phyloP scores from a whole-genome alignment of 1,284 basidiomycete genomes.

The Fomitopsis palustris region DNA sequence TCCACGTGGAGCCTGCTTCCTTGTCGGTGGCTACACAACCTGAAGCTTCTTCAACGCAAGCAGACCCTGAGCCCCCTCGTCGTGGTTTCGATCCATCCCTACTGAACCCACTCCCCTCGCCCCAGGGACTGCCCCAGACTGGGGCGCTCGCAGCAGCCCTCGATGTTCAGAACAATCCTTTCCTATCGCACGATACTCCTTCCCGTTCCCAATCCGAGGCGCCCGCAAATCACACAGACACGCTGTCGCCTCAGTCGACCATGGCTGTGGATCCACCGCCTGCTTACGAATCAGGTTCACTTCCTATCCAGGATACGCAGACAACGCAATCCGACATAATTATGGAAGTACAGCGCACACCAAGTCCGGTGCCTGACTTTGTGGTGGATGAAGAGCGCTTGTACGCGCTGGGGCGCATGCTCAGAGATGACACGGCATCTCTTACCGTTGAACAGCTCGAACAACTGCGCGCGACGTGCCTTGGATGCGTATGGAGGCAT shows the following conservation, averaged over 20 bases:
- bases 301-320: neutral
- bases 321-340: constrained; percentile 23
- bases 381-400: constrained; percentile 48
- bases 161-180: constrained; percentile 6
- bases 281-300: neutral
- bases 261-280: neutral
- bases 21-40: constrained; percentile 17
- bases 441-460: constrained; percentile 90
- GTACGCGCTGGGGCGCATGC: constrained; percentile 38
- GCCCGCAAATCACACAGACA: neutral
- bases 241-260: neutral
- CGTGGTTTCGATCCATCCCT: constrained; percentile 52
- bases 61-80: constrained; percentile 14
- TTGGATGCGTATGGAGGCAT: constrained; percentile 79
- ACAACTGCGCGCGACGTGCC: constrained; percentile 83
- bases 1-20: neutral
- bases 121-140: constrained; percentile 16
- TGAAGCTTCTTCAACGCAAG: neutral
- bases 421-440: constrained; percentile 49
- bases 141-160: constrained; percentile 11
- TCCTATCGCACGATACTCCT: neutral
- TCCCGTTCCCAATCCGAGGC: neutral
- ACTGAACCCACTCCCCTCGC: constrained; percentile 49
- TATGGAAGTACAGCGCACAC: constrained; percentile 54
- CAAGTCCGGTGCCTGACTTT: constrained; percentile 68